Percentiles rank a stretch among this genome's conserved stretches.
phyloP scores from a whole-genome alignment of 805 yeast species.

The Millerozyma acaciae region DNA sequence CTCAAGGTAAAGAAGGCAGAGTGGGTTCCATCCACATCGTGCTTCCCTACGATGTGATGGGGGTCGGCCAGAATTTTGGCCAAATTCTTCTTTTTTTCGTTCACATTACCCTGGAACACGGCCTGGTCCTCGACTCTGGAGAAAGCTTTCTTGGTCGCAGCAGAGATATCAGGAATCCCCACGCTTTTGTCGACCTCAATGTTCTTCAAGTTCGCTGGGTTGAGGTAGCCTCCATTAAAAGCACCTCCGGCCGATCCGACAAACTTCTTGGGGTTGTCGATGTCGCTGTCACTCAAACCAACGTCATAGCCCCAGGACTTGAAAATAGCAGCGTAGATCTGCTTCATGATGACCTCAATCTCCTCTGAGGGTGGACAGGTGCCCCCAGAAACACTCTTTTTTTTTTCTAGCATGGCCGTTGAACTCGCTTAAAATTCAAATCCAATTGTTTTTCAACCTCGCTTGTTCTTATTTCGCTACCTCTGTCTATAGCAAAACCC shows the following conservation, averaged over 20 bases:
- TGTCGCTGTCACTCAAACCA: constrained; percentile 16
- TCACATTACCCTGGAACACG: constrained; percentile 2
- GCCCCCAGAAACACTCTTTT: not conserved
- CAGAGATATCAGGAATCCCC: constrained; percentile 2
- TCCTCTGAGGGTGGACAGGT: constrained; percentile 25
- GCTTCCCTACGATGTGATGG: constrained; percentile 79
- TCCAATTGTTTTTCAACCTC: too few species aligned
- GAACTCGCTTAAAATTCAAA: too few species aligned
- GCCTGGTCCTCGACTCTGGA: constrained; percentile 2
- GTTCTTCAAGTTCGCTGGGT: constrained; percentile 1
- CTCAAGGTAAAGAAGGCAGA: constrained; percentile 36
- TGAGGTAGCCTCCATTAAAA: too few species aligned
- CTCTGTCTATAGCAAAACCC: too few species aligned
- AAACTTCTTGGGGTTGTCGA: constrained; percentile 16
- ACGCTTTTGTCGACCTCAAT: not conserved
- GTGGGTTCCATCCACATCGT: constrained; percentile 57
- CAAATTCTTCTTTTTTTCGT: constrained; percentile 68
- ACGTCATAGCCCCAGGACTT: constrained; percentile 50
- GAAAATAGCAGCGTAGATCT: constrained; percentile 63
- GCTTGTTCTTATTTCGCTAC: too few species aligned
- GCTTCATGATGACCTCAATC: constrained; percentile 60
- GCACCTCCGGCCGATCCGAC: constrained; percentile 23
- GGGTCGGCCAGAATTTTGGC: constrained; percentile 65
- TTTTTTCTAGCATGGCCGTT: too few species aligned
- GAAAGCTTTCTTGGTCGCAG: constrained; percentile 6